Evolutionary conservation across 768 basidiomycete species (phyloP).

Genomic region (Hebeloma cylindrosporum): DNA sequence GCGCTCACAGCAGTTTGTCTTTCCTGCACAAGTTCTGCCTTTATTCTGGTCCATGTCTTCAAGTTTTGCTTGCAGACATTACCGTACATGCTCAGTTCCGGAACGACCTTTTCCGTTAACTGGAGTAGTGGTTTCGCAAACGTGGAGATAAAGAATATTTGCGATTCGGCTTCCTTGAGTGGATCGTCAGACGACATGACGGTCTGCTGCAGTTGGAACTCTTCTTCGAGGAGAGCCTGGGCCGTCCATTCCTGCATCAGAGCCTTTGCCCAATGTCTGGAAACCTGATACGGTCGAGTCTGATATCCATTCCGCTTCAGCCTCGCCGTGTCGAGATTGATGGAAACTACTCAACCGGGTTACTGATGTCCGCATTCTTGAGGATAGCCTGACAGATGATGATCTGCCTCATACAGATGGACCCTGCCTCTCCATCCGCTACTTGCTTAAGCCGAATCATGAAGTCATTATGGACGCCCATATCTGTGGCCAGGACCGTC

Average conservation of each 20-base stretch:
- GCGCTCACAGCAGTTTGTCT: neutral
- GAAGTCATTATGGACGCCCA: constrained; percentile 86
- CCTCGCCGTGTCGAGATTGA: neutral
- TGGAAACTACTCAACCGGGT: constrained; percentile 70
- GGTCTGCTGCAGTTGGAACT: constrained; percentile 71
- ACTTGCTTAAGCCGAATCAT: constrained; percentile 64
- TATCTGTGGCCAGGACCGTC: constrained; percentile 91
- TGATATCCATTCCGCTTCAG: constrained; percentile 30
- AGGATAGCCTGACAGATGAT: constrained; percentile 88
- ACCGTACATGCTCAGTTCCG: constrained; percentile 69
- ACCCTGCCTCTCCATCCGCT: constrained; percentile 39
- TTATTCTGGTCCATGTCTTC: constrained; percentile 60
- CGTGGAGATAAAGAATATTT: constrained; percentile 84
- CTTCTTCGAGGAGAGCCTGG: constrained; percentile 84
- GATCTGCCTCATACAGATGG: constrained; percentile 53
- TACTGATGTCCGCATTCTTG: constrained; percentile 98
- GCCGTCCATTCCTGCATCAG: constrained; percentile 88
- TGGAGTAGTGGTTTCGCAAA: constrained; percentile 87
- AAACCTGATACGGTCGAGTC: constrained; percentile 92
- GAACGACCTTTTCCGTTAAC: constrained; percentile 68
- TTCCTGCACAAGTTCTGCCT: constrained; percentile 33
- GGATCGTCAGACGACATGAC: constrained; percentile 43
- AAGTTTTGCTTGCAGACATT: constrained; percentile 71
- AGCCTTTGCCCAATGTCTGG: constrained; percentile 89
- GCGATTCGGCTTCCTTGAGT: constrained; percentile 70